Base-by-base conservation (phyloP, 306 rosid genomes). In the Fragaria iinumae region DNA sequence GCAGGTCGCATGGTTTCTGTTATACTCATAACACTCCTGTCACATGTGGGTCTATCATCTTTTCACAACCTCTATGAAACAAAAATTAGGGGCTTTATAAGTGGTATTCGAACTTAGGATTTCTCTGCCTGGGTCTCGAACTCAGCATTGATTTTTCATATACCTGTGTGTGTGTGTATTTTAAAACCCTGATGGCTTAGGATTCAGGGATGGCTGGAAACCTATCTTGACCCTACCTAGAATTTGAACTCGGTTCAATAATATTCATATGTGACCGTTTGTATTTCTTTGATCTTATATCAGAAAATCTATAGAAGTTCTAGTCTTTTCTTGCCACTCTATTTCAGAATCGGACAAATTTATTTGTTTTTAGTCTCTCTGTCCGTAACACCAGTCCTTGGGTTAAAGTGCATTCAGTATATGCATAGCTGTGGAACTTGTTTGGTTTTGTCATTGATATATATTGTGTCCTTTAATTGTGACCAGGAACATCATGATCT, bases 401-500 rank as follows among this genome's bases (percentile, higher is more conserved):
- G 11, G 36, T 69, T 39, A 11, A 1, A 27, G 21, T 74, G 9
- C 36, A 48, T 65, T 32, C 69, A 4, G 20, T 77, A 8, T 59
- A 29, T 59, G 25, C 44, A 7, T 36, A 13, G 16, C 39, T 34
- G 48, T 27, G 70, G 76, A 72, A 38, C 39, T 32, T 79, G 11
- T 67, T 50, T 43, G 21, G 36, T 53, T 12, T 5, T 14, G 44
- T 74, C 34, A 11, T 14, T 63, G 16, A 56, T 41, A 21, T 43
- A 11, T 29, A 74, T 18, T 45, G 23, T 49, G 20, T 60, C 78
- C 39, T 78, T 45, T 34, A 65, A 79, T 76, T 21, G 64, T 83
- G 85, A 77, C 38, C 84, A 93, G 98, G 98, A 93, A 80, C 98
- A 93, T 86, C 98, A 93, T 63, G 98, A 93, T 93, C 92, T 89